Evolutionary conservation across 2,329 filamentous ascomycete genomes (phyloP), one percentile per base, ranked within the genome.

Genomic region (Botrytis hyacinthi): DNA sequence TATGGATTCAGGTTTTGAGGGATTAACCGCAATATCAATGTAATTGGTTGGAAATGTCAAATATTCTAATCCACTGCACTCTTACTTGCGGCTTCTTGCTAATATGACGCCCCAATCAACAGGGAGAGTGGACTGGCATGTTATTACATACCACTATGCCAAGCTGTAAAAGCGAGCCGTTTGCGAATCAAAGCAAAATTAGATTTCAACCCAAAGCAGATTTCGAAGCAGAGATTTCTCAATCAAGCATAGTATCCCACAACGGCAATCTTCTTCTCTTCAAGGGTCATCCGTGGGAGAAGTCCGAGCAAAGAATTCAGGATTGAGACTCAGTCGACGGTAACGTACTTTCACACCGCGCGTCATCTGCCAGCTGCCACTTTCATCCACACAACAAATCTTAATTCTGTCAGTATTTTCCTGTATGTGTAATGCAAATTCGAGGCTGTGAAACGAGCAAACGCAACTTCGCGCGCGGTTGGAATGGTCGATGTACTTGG

Each of bases 1-100:
- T 9, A 0, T 18, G 14, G 3, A 0, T 29, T 18, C n/a, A 29
- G n/a, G 14, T 3, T 57, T 32, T 57, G n/a, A 57, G n/a, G n/a
- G 5, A 29, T n/a, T 9, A 18, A 18, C 3, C 51, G n/a, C n/a
- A 57, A 57, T 3, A 8, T 54, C 14, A 54, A 29, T 12, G 12
- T 12, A 54, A 16, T 16, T 16, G 14, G 3, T 7, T 57, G 51
- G 6, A 1, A 8, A 16, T 18, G 7, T 29, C n/a, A 29, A 2
- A 8, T 3, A 29, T 8, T 3, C 14, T 18, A 3, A 9, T 9
- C 6, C 7, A 18, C 1, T 4, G 4, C 12, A 12, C 8, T 29
- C 20, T n/a, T 48, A 1, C 8, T 5, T 4, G 22, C n/a, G 40
- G n/a, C 22, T 48, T 48, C 20, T 35, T 66, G 29, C 6, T 2